Conservation (phyloP, 495 filamentous ascomycete species). For the Penicillium bovifimosum region DNA sequence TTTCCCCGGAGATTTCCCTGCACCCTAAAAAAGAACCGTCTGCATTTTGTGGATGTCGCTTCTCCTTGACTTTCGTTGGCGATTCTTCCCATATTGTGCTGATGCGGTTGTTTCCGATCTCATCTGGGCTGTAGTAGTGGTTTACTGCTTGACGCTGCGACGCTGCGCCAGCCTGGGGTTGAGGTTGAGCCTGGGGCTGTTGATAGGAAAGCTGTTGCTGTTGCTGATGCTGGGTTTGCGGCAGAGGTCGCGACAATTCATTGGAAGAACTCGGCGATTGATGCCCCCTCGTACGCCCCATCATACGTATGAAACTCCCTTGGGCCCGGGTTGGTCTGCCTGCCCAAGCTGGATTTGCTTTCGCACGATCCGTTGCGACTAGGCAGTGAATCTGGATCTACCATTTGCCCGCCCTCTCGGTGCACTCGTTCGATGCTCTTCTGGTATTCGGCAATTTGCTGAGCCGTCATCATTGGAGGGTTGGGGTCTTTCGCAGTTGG, state of each 20-base stretch:
- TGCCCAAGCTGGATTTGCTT: conserved; percentile 2
- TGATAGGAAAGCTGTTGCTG: too few relatives aligned
- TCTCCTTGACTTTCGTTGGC: conserved; percentile 23
- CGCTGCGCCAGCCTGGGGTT: background rate
- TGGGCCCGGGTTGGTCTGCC: conserved; percentile 7
- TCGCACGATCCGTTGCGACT: conserved; percentile 30
- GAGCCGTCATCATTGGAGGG: conserved; percentile 35
- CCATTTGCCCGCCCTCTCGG: conserved; percentile 24
- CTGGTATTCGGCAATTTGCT: conserved; percentile 40
- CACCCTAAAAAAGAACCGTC: conserved; percentile 47
- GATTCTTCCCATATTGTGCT: conserved; percentile 40
- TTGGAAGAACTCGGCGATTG: conserved; percentile 1
- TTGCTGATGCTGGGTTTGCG: background rate
- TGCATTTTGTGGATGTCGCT: conserved; percentile 14
- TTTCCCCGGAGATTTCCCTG: conserved; percentile 36
- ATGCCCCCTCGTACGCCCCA: conserved; percentile 22
- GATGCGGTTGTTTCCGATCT: conserved; percentile 36
- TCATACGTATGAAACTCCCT: conserved; percentile 17
- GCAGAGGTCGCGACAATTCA: conserved; percentile 1
- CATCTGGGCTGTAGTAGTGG: conserved; percentile 41
- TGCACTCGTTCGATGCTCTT: conserved; percentile 33
- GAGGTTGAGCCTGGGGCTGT: background rate
- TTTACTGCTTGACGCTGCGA: conserved; percentile 1
- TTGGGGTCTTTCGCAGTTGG: conserved; percentile 42
- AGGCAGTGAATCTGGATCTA: conserved; percentile 30